Evolutionary conservation across 305 asterid genomes (phyloP).

Genomic region (Fraxinus baroniana): DNA sequence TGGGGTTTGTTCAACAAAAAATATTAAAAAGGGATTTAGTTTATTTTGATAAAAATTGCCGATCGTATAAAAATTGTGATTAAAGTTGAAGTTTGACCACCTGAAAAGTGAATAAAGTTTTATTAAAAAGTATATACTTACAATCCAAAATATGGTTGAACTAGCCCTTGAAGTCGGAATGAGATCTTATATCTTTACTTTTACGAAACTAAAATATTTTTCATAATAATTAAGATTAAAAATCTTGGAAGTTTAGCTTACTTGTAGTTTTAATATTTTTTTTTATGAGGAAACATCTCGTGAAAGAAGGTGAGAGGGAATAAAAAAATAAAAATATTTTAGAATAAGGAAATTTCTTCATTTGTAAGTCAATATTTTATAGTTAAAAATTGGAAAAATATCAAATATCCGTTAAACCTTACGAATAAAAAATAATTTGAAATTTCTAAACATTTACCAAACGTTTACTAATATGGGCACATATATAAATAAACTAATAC

Average conservation of each 20-base stretch:
- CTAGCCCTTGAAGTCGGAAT: not conserved
- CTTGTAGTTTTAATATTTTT: not conserved
- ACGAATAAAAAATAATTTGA: not conserved
- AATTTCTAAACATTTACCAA: not conserved
- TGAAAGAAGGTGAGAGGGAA: not conserved
- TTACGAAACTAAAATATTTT: not conserved
- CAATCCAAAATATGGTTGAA: no score
- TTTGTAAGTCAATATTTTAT: not conserved
- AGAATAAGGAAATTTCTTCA: not conserved
- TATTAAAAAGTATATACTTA: no score
- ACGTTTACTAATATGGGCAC: not conserved
- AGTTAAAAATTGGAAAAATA: not conserved
- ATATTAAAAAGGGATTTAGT: no score
- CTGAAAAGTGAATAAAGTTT: no score
- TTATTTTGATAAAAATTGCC: no score
- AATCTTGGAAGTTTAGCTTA: not conserved
- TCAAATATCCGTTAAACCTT: not conserved
- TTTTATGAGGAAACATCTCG: not conserved
- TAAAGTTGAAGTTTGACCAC: no score
- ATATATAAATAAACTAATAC: not conserved
- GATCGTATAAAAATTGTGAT: no score
- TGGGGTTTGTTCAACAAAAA: no score
- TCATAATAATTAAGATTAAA: not conserved
- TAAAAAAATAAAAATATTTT: not conserved
- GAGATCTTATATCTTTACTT: not conserved